Evolutionary conservation across 805 yeast species (phyloP), one percentile per base, ranked within the genome.

Genomic region (Lipomyces spencermartinsiae): DNA sequence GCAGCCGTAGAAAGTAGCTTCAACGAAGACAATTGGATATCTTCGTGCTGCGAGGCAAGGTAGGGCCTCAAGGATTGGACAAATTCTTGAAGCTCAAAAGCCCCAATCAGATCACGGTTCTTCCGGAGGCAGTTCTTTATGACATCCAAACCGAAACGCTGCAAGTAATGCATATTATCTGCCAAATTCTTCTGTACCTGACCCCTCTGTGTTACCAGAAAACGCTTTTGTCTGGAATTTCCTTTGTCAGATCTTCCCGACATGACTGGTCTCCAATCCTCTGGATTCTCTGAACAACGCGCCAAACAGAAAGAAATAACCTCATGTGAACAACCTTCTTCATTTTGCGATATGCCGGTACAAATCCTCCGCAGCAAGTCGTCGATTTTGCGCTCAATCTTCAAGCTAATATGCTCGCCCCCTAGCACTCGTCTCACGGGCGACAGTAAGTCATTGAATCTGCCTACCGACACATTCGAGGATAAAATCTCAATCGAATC

Each of bases 401-500:
- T 91, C 69, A 86, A 78, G 9, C 89, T 85, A 6, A 93, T 82
- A 73, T 87, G 85, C 75, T 89, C 94, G 55, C 83, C 78, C 49
- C 91, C 78, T 61, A 91, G 77, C 64, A 86, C 78, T 25, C 84
- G 79, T 74, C 88, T 88, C 51, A 95, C 81, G 1, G 98, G 98
- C 16, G 82, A 81, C 19, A 93, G 77, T 31, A 95, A 78, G 62
- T 78, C 79, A 7, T 83, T 80, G 75, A 93, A 91, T 33, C 80
- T 78, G 4, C 83, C 78, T 66, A 93, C 80, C 16, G 85, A 81
- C 46, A 94, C 84, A 74, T 87, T 86, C 16, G 86, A 78, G 0
- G 97, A 85, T 59, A 94, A 75, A 22, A 92, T 80, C 78, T 93
- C 97, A 34, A 89, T 96, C 4, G 95, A 87, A 73, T 95, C 98